phyloP scores from a whole-genome alignment of 2,329 filamentous ascomycete genomes.

The Cladosporium sp. region DNA sequence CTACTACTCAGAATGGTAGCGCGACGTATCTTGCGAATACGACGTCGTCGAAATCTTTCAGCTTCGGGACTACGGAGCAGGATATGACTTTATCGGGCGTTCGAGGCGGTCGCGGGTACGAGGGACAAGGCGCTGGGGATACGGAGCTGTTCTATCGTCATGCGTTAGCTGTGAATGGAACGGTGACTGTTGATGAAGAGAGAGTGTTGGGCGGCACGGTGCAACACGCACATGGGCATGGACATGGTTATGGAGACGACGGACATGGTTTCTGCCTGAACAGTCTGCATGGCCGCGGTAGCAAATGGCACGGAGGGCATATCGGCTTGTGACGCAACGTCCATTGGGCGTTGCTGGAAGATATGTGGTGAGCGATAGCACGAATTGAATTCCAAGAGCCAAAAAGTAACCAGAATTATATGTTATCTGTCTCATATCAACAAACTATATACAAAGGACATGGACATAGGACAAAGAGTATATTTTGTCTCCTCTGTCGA shows the following conservation, averaged over 20 bases:
- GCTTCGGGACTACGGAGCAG: neutral
- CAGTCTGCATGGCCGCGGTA: neutral
- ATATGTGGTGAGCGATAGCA: neutral
- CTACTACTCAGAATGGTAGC: neutral
- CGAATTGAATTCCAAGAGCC: neutral
- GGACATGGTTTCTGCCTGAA: neutral
- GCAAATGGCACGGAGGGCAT: neutral
- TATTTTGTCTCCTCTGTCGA: neutral
- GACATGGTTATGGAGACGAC: neutral
- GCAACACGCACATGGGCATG: neutral
- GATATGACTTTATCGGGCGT: neutral
- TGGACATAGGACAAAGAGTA: neutral
- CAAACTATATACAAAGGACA: slow-evolving; percentile 3
- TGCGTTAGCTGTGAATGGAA: neutral
- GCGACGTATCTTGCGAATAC: neutral
- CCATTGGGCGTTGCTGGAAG: neutral
- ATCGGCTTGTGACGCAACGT: neutral
- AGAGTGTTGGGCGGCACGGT: neutral
- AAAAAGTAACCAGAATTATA: neutral
- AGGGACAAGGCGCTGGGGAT: neutral
- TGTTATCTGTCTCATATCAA: slow-evolving; percentile 5
- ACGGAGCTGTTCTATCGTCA: neutral
- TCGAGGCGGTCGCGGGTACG: neutral
- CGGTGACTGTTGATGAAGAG: neutral
- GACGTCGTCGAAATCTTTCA: neutral